Conservation (phyloP, 257 asterid species). For the Anisodus tanguticus region DNA sequence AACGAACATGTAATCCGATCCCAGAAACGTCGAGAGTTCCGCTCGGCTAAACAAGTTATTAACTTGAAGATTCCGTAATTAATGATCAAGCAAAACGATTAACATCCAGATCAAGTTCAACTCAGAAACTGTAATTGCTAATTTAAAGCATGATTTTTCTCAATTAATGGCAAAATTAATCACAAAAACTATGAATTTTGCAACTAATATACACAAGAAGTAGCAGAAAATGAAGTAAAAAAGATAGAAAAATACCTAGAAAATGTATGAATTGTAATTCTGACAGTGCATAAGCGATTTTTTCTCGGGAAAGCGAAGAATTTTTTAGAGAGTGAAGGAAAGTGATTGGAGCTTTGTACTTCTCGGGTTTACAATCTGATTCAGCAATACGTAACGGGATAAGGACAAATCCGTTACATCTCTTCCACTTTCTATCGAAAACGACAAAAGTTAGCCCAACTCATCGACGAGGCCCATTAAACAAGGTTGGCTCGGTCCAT, state of each 20-base stretch:
- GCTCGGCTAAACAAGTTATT: not conserved
- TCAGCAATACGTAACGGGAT: slow-evolving; percentile 40
- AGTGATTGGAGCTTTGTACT: slow-evolving; percentile 32
- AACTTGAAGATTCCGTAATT: not conserved
- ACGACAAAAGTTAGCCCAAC: not conserved
- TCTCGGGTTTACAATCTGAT: slow-evolving; percentile 32
- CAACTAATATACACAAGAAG: not conserved
- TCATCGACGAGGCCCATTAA: not conserved
- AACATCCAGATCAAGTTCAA: not conserved
- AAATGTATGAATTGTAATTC: not conserved
- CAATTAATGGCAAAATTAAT: not conserved
- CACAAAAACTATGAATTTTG: not conserved
- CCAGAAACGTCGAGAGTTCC: not conserved
- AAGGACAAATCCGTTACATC: slow-evolving; percentile 25
- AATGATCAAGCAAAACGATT: not conserved
- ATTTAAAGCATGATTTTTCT: not conserved
- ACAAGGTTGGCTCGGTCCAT: not conserved
- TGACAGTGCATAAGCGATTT: not conserved
- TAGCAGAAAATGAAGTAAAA: not conserved
- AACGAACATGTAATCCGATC: not conserved
- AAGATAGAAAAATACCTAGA: not conserved
- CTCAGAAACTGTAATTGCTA: slow-evolving; percentile 2
- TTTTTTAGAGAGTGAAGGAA: not conserved
- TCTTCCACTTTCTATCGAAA: not conserved
- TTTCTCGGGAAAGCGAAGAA: not conserved